Percentiles rank a stretch among this genome's conserved stretches.
Conservation (phyloP, 768 basidiomycete species). For the Rubroboletus satanas region DNA sequence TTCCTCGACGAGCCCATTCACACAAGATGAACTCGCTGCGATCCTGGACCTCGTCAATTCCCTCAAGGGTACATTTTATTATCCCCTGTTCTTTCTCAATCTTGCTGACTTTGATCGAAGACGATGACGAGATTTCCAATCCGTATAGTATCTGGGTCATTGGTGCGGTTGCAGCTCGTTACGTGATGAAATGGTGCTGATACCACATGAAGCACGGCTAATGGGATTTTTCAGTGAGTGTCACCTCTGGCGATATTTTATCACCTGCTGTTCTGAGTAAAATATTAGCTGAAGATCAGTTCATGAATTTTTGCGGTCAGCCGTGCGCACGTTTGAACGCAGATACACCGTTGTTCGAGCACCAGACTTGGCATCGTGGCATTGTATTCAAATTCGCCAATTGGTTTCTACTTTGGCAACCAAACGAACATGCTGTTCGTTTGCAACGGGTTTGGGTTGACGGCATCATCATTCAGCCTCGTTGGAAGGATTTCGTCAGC, state of each 20-base stretch:
- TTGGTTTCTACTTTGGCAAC: constrained; percentile 1
- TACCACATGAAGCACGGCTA: constrained; percentile 5
- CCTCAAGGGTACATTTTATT: constrained; percentile 2
- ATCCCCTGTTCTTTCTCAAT: not conserved
- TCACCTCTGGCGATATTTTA: too few relatives aligned
- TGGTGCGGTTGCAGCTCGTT: not conserved
- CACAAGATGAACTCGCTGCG: constrained; percentile 9
- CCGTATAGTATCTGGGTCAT: constrained; percentile 10
- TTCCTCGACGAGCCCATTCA: constrained; percentile 16
- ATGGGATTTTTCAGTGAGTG: constrained; percentile 13
- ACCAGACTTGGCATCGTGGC: constrained; percentile 7
- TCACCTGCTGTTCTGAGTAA: too few relatives aligned
- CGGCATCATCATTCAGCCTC: constrained; percentile 7
- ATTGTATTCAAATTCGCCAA: not conserved
- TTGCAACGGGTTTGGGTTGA: constrained; percentile 16
- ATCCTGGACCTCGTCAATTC: constrained; percentile 15
- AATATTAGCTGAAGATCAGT: constrained; percentile 15
- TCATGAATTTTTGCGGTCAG: constrained; percentile 14
- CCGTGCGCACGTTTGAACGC: constrained; percentile 9
- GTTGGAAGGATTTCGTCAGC: constrained; percentile 11
- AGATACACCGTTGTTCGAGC: constrained; percentile 3
- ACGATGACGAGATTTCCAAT: constrained; percentile 1
- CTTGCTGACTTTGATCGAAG: not conserved
- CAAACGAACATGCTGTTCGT: constrained; percentile 8
- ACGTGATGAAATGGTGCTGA: not conserved